Percentiles rank a stretch among this genome's conserved stretches.
Conservation (phyloP, 2,329 filamentous ascomycete species). For the Daldinia eschscholtzii region DNA sequence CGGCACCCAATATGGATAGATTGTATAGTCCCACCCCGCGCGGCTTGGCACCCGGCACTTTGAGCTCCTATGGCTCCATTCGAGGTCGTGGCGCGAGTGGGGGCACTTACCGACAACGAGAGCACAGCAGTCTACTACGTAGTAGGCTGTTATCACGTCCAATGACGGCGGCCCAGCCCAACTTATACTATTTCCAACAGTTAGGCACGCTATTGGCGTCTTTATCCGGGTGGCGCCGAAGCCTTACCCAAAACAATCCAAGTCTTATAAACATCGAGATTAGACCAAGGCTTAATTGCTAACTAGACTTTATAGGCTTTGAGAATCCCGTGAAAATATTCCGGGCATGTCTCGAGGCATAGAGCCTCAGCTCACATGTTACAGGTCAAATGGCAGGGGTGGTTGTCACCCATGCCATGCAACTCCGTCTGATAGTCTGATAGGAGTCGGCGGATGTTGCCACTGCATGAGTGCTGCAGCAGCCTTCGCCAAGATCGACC, state of each 20-base stretch:
- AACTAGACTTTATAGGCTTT: constrained; percentile 4
- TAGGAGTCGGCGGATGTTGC: constrained; percentile 27
- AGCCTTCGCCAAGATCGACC: constrained; percentile 34
- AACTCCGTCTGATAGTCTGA: constrained; percentile 34
- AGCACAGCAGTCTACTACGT: constrained; percentile 31
- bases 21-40: constrained; percentile 44
- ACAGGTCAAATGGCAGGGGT: constrained; percentile 24
- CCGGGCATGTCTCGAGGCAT: constrained; percentile 19
- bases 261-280: constrained; percentile 9
- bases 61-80: constrained; percentile 42
- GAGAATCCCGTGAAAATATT: constrained; percentile 9
- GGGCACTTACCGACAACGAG: constrained; percentile 15
- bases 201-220: constrained; percentile 11
- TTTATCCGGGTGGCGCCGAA: constrained; percentile 43
- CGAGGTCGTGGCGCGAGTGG: constrained; percentile 34
- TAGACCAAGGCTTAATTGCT: neutral
- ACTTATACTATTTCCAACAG: constrained; percentile 7
- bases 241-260: constrained; percentile 27
- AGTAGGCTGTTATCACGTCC: constrained; percentile 29
- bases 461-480: constrained; percentile 38
- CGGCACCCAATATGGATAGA: constrained; percentile 44
- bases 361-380: constrained; percentile 37
- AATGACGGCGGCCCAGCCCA: constrained; percentile 24
- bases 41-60: constrained; percentile 45
- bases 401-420: constrained; percentile 26